Evolutionary conservation across 2,329 filamentous ascomycete genomes (phyloP).

Genomic region (Tolypocladium ovalisporum): DNA sequence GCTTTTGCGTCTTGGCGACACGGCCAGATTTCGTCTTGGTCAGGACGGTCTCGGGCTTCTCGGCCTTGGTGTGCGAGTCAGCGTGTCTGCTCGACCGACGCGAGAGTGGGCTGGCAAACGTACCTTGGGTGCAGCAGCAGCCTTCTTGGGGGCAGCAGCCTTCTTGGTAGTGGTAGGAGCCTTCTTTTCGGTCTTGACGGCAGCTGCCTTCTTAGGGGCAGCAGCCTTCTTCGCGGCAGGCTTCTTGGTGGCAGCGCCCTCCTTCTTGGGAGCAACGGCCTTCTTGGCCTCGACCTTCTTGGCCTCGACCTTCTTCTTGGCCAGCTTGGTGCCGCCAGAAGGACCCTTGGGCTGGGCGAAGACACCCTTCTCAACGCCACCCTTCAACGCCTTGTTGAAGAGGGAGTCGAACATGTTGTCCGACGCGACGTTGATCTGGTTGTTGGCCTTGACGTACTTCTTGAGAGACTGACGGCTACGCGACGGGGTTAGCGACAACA

Average conservation of each 20-base stretch:
- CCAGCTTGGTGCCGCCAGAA: conserved; percentile 86
- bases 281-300: conserved; percentile 26
- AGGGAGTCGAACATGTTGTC: conserved; percentile 56
- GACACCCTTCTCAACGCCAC: conserved; percentile 74
- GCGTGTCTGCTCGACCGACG: conserved; percentile 8
- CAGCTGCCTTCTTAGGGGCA: conserved; percentile 33
- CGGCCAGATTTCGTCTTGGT: conserved; percentile 81
- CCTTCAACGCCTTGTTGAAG: conserved; percentile 77
- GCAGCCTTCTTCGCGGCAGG: conserved; percentile 15
- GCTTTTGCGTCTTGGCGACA: conserved; percentile 57
- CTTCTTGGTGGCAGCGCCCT: conserved; percentile 14
- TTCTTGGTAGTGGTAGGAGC: conserved; percentile 26
- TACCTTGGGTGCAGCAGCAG: conserved; percentile 14
- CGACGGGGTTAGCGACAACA: conserved; percentile 5
- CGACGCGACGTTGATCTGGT: conserved; percentile 30
- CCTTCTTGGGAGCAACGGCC: conserved; percentile 13
- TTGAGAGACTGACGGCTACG: conserved; percentile 47
- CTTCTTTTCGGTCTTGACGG: conserved; percentile 26
- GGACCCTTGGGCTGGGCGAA: conserved; percentile 87
- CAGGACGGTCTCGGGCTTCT: conserved; percentile 55
- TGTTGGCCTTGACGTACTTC: conserved; percentile 49
- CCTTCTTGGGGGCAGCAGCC: conserved; percentile 18
- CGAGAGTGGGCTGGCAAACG: neutral
- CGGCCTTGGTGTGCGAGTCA: conserved; percentile 26
- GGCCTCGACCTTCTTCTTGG: conserved; percentile 54